Evolutionary conservation across 164 flowering plant genomes (phyloP).

Genomic region (Pachysandra terminalis): DNA sequence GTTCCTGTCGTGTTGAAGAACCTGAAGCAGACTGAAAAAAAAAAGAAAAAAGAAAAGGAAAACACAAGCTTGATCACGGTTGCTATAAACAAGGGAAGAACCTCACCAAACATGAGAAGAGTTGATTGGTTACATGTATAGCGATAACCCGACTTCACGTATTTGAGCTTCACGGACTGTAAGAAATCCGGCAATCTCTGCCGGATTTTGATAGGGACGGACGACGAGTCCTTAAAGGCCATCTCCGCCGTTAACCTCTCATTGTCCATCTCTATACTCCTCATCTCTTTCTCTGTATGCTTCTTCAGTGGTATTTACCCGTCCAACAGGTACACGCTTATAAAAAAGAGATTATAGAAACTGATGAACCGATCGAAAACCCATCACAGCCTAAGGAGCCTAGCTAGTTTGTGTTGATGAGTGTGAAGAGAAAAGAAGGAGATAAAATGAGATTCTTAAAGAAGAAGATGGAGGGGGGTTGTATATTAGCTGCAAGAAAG

Average conservation of each 20-base stretch:
- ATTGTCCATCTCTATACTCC: slow-evolving; percentile 58
- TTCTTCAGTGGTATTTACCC: too few relatives aligned
- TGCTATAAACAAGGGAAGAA: slow-evolving; percentile 32
- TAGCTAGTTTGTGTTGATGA: too few relatives aligned
- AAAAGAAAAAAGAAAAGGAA: too few relatives aligned
- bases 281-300: too few relatives aligned
- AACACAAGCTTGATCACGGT: slow-evolving; percentile 25
- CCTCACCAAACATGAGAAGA: slow-evolving; percentile 24
- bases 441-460: too few relatives aligned
- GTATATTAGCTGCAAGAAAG: slow-evolving; percentile 27
- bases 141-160: slow-evolving; percentile 66
- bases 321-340: too few relatives aligned
- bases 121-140: slow-evolving; percentile 44
- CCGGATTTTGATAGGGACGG: slow-evolving; percentile 72
- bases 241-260: slow-evolving; percentile 84
- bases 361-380: too few relatives aligned
- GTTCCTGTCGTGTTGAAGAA: too few relatives aligned
- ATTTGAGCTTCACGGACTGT: slow-evolving; percentile 86
- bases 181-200: slow-evolving; percentile 48
- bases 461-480: neutral
- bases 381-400: too few relatives aligned
- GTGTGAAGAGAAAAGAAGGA: too few relatives aligned
- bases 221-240: slow-evolving; percentile 63
- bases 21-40: too few relatives aligned
- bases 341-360: too few relatives aligned